Evolutionary conservation across 2,329 filamentous ascomycete genomes (phyloP), one percentile per base, ranked within the genome.

Genomic region (Cladosporium halotolerans): DNA sequence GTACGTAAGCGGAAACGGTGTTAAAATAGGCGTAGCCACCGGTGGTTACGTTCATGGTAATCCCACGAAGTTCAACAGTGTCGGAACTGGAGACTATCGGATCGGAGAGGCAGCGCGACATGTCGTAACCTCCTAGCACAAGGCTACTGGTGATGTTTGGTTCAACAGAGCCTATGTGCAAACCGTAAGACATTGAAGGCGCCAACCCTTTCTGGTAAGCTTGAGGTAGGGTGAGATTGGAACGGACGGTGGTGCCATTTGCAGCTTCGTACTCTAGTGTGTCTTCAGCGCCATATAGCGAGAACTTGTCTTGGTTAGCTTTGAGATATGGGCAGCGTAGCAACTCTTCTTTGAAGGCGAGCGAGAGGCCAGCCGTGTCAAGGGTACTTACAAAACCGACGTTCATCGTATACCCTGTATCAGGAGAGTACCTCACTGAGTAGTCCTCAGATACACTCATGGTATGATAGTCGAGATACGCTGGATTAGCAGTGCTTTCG

Each of bases 31-130:
- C 73, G 1, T 72, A 75, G 10, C 56, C 63, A 2, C 74, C 74
- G 11, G 61, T 61, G 4, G 70, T 61, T 16, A 76, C 72, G 1
- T 68, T 69, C 18, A 78, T 68, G 11, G 62, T 59, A 36, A 78
- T 71, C 46, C 76, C 73, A 9, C 65, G 60, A 7, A 78, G 55
- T 4, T 57, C 51, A 13, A 66, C 52, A 2, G 55, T 57, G 8
- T 55, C 18, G 31, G 46, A 60, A 52, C 45, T 40, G 8, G 46
- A 43, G 11, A 60, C 16, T 9, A 55, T 55, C 7, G 45, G 38
- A 32, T 45, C 43, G 9, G 51, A 46, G 9, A 60, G 32, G 31
- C 44, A 49, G 19, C 59, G 52, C 1, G 57, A 58, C 34, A 47
- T 54, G 38, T 61, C 59, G 40, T 60, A 61, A n/a, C 57, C 59